Base-by-base conservation (phyloP, 192 early-diverging fungal genomes). In the Linnemannia hyalina region DNA sequence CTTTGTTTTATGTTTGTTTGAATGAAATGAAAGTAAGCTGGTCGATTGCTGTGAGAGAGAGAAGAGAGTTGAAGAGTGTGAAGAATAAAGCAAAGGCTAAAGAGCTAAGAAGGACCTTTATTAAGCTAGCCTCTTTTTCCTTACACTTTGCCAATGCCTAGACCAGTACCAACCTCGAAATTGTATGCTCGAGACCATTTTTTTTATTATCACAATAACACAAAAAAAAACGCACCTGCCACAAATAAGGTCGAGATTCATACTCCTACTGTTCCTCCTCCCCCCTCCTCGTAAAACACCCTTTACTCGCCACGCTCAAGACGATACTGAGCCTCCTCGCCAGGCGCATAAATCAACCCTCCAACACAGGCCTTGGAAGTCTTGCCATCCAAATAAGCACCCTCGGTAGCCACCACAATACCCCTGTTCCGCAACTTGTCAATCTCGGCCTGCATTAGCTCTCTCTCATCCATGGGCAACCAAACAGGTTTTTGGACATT, bases 401-500 rank as follows among this genome's bases (percentile, higher is more conserved):
- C 77, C 3, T 87, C 75, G 2, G 81, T 85, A 2, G 88, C 80
- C 1, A 83, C 77, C 46, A 78, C 57, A 23, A 92, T 88, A 11
- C 82, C 85, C 7, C 70, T 49, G 13, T 73, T 29, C n/a, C 68
- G 44, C 38, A 92, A 46, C 20, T 88, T 71, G 4, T 68, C 69
- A 41, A 92, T 78, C 52, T 88, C 81, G 11, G n/a, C 41, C 26
- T 85, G 81, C 16, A 88, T 74, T n/a, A 92, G 69, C 1, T 89
- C 88, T 13, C 84, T 52, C 22, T 89, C 88, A 54, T 92, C 91
- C 68, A 87, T 73, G 35, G 91, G 90, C n/a, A 92, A 42, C 91
- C 91, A 92, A 6, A 92, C 88, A 26, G 90, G 88, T 9, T 82
- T 85, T 29, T 89, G 89, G 4, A 70, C 74, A 20, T 68, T 65